Evolutionary conservation across 805 yeast genomes (phyloP).

Genomic region (Kodamaea kaohsiungensis): DNA sequence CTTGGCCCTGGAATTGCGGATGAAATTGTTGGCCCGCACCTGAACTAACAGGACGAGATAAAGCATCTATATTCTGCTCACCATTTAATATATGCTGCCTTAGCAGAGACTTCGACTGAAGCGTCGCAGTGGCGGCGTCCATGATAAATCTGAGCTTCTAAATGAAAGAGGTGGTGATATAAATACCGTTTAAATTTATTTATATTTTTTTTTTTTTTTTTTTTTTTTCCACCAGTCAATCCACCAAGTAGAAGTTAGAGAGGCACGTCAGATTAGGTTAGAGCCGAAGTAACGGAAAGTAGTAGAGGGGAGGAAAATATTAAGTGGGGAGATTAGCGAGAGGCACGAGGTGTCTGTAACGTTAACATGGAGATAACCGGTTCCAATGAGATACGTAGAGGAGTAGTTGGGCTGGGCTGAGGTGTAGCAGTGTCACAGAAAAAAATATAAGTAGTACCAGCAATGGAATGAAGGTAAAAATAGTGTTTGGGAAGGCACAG

Average conservation of each 20-base stretch:
- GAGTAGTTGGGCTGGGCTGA: background rate
- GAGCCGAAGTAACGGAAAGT: background rate
- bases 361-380: background rate
- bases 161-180: background rate
- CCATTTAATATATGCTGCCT: conserved; percentile 37
- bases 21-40: conserved; percentile 6
- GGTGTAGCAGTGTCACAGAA: background rate
- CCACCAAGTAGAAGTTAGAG: background rate
- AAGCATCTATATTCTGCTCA: conserved; percentile 27
- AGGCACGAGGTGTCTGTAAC: background rate
- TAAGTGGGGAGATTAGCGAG: background rate
- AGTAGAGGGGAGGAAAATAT: background rate
- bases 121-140: conserved; percentile 35
- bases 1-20: conserved; percentile 6
- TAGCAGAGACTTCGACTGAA: conserved; percentile 17
- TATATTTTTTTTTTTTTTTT: too few species aligned
- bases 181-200: background rate
- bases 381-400: background rate
- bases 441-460: background rate
- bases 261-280: background rate
- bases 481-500: background rate
- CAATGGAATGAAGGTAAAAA: background rate
- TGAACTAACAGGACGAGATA: conserved; percentile 15
- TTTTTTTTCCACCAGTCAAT: too few species aligned
- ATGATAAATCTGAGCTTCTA: conserved; percentile 13